phyloP scores from a whole-genome alignment of 495 filamentous ascomycete species.

The Aspergillus mulundensis region DNA sequence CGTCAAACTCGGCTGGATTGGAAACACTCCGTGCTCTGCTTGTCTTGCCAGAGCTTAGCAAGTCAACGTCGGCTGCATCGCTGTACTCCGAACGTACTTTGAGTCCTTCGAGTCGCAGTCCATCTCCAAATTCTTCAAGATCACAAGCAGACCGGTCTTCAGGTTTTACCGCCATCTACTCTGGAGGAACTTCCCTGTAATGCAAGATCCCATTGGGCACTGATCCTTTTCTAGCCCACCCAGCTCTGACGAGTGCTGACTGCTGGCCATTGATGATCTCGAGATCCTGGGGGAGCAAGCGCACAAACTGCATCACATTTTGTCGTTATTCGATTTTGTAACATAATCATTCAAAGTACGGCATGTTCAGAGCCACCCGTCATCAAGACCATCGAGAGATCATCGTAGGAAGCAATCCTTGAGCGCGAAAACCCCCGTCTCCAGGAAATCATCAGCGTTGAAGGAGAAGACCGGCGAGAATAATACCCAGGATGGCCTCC shows the following conservation, averaged over 20 bases:
- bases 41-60: neutral
- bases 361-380: too few species aligned
- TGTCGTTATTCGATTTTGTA: neutral
- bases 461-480: slow-evolving; percentile 2
- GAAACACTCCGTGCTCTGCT: neutral
- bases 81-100: neutral
- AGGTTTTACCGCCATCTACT: slow-evolving; percentile 8
- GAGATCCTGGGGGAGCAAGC: slow-evolving; percentile 14
- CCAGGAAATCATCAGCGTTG: slow-evolving; percentile 1
- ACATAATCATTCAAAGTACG: neutral
- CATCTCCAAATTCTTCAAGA: neutral
- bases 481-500: neutral
- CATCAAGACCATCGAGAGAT: too few species aligned
- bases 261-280: slow-evolving; percentile 3
- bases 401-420: neutral
- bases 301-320: slow-evolving; percentile 1
- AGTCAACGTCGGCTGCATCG: neutral
- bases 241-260: slow-evolving; percentile 2
- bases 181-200: slow-evolving; percentile 8
- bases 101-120: neutral
- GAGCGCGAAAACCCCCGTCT: neutral
- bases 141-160: too few species aligned
- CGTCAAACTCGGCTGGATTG: neutral
- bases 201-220: slow-evolving; percentile 17
- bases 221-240: slow-evolving; percentile 14